phyloP scores from a whole-genome alignment of 2,329 filamentous ascomycete genomes.

The Pseudogymnoascus sp. region DNA sequence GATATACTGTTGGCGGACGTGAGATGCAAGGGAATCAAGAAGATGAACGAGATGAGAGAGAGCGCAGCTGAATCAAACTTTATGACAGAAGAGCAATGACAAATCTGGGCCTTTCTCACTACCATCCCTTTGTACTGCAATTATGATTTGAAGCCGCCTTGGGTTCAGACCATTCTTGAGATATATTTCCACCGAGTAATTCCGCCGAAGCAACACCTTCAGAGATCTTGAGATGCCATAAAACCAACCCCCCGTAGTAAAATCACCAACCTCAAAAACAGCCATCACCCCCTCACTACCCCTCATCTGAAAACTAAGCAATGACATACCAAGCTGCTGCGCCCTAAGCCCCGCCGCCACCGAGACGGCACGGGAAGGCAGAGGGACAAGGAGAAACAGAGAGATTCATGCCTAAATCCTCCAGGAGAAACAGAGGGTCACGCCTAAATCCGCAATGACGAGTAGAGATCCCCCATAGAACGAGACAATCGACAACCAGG shows the following conservation, averaged over 20 bases:
- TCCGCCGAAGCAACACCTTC: not conserved
- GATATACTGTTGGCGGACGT: not conserved
- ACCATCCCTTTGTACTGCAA: not conserved
- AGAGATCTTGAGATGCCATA: not conserved
- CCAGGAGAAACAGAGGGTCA: too few relatives aligned
- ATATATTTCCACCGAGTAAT: not conserved
- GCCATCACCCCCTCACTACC: not conserved
- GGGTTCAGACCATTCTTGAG: not conserved
- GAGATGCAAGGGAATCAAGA: not conserved
- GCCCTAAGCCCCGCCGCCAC: not conserved
- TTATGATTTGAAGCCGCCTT: not conserved
- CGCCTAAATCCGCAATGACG: not conserved
- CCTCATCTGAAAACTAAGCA: not conserved
- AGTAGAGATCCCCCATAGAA: not conserved
- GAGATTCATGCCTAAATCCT: not conserved
- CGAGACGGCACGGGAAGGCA: not conserved
- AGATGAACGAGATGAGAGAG: not conserved
- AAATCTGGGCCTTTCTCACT: not conserved
- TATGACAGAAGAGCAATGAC: not conserved
- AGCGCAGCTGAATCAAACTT: not conserved
- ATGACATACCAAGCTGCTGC: not conserved
- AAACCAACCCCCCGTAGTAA: not conserved
- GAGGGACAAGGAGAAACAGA: not conserved
- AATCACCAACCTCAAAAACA: not conserved
- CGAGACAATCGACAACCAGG: not conserved